phyloP scores from a whole-genome alignment of 306 rosid species.

The Luffa acutangula region DNA sequence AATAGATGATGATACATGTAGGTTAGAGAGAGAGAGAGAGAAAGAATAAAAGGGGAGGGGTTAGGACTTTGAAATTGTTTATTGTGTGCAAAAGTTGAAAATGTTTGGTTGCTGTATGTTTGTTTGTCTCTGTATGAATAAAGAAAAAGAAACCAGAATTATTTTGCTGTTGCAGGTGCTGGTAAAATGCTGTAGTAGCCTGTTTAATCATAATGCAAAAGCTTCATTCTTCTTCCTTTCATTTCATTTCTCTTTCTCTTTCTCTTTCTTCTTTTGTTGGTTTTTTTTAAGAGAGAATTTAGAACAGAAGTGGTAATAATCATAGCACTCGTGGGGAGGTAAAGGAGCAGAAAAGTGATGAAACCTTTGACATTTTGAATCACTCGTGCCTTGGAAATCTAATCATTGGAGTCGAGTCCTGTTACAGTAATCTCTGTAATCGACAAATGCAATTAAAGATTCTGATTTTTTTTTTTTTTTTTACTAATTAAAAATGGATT shows the following conservation, averaged over 20 bases:
- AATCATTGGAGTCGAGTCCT: background rate
- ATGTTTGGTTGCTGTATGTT: slow-evolving; percentile 21
- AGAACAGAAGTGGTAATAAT: slow-evolving; percentile 4
- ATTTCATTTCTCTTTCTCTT: background rate
- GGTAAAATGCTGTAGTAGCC: background rate
- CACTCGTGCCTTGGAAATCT: background rate
- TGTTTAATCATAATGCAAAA: slow-evolving; percentile 1
- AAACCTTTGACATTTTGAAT: background rate
- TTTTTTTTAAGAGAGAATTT: background rate
- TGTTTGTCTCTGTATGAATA: slow-evolving; percentile 23
- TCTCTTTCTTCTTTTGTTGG: background rate
- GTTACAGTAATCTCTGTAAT: background rate
- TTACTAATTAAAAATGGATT: background rate
- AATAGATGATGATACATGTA: slow-evolving; percentile 11
- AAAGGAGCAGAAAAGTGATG: background rate
- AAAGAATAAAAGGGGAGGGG: slow-evolving; percentile 14
- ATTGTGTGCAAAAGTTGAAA: slow-evolving; percentile 34
- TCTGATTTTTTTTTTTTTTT: background rate
- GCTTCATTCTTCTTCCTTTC: background rate
- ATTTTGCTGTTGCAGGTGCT: slow-evolving; percentile 8
- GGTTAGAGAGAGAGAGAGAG: background rate
- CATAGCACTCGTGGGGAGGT: slow-evolving; percentile 21
- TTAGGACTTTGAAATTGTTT: slow-evolving; percentile 10
- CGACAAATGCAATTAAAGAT: background rate
- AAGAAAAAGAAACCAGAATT: background rate